phyloP scores from a whole-genome alignment of 768 basidiomycete genomes.

The Lentinus brumalis region DNA sequence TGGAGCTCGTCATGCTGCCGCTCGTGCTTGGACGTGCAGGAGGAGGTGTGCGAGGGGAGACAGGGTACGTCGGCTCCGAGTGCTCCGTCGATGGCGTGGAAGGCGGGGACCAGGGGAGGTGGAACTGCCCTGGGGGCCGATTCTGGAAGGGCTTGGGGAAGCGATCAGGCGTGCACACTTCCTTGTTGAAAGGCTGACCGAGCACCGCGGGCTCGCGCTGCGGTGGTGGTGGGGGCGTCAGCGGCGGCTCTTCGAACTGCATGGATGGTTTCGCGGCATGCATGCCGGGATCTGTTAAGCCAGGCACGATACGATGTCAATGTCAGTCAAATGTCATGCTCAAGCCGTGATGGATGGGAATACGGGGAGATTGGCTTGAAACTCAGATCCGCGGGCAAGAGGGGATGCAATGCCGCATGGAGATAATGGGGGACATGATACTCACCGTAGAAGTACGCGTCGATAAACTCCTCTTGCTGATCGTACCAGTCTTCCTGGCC shows the following conservation, averaged over 20 bases:
- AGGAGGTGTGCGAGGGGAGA: conserved; percentile 3
- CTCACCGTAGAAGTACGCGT: conserved; percentile 45
- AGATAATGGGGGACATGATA: background rate
- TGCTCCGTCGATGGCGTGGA: conserved; percentile 18
- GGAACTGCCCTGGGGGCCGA: conserved; percentile 32
- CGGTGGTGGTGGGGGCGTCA: background rate
- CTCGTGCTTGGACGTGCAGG: conserved; percentile 1
- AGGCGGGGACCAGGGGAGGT: conserved; percentile 27
- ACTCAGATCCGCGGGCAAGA: background rate
- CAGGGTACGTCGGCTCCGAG: background rate
- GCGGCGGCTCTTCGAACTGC: conserved; percentile 12
- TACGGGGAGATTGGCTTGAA: background rate
- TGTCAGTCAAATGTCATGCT: background rate
- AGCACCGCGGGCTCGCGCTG: conserved; percentile 9
- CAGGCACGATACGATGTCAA: background rate
- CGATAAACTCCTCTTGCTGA: conserved; percentile 38
- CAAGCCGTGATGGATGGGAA: background rate
- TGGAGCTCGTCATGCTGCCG: conserved; percentile 1
- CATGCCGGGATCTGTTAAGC: conserved; percentile 21
- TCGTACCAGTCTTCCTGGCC: conserved; percentile 30
- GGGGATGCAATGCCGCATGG: background rate
- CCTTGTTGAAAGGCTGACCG: conserved; percentile 22
- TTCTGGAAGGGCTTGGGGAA: conserved; percentile 34
- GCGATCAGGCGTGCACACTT: conserved; percentile 30
- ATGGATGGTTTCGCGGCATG: conserved; percentile 10